A percentile compares a stretch with the other conserved stretches of the same genome.
Conservation (phyloP, 2,329 filamentous ascomycete genomes). For the Penicillium sp. region DNA sequence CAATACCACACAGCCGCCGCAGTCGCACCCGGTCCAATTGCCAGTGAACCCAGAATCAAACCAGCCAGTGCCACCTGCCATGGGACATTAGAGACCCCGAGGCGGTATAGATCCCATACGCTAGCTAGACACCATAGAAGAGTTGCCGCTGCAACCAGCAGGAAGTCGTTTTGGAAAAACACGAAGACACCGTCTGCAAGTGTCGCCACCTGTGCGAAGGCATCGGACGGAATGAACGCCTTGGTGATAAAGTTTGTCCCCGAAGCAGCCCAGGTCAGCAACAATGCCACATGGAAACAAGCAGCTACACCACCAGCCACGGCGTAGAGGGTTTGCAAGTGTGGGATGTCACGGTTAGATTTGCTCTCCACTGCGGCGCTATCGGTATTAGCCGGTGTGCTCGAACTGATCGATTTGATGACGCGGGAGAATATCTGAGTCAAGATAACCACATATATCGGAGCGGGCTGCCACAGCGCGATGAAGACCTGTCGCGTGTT, state of each 20-base stretch:
- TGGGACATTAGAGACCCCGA: conserved; percentile 15
- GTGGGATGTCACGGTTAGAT: background rate
- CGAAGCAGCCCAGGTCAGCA: conserved; percentile 3
- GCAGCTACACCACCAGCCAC: conserved; percentile 7
- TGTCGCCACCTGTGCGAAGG: conserved; percentile 4
- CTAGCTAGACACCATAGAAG: conserved; percentile 20
- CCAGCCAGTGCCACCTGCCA: background rate
- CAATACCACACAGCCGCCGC: conserved; percentile 23
- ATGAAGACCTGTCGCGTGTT: conserved; percentile 18
- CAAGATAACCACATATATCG: conserved; percentile 21
- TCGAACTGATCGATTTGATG: background rate
- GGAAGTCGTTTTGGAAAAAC: conserved; percentile 28
- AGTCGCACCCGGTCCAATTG: conserved; percentile 23
- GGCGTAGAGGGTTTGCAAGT: conserved; percentile 2
- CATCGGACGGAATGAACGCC: conserved; percentile 15
- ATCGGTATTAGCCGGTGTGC: background rate
- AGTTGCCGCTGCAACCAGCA: conserved; percentile 17
- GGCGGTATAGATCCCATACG: conserved; percentile 22
- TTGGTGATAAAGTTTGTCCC: conserved; percentile 7
- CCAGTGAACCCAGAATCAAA: conserved; percentile 11
- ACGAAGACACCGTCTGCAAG: conserved; percentile 20
- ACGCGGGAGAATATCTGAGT: conserved; percentile 12
- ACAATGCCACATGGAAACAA: conserved; percentile 4
- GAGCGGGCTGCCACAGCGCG: conserved; percentile 25
- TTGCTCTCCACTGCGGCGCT: background rate